A percentile compares a stretch with the other conserved stretches of the same genome.
These are phyloP conservation scores for Cucurbita moschata DNA, from an alignment of 306 rosid genomes.

Conservation along the genomic window DNA sequence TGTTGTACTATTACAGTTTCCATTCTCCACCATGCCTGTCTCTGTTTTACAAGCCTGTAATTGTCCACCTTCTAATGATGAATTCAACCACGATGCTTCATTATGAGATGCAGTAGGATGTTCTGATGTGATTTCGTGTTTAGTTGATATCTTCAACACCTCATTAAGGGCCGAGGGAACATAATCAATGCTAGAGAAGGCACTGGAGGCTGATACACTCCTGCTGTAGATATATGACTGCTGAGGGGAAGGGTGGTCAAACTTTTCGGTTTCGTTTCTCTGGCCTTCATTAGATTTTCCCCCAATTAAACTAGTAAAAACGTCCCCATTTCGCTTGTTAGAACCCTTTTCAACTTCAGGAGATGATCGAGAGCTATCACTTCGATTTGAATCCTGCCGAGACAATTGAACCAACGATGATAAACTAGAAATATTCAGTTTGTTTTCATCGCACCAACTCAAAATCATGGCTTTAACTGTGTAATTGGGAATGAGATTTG, in stretches of 20 bases:
- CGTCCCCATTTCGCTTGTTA: conserved; percentile 35
- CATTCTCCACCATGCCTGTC: conserved; percentile 23
- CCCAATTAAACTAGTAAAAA: conserved; percentile 23
- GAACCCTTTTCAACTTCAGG: conserved; percentile 33
- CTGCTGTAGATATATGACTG: conserved; percentile 53
- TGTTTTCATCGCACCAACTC: conserved; percentile 82
- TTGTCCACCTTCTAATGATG: conserved; percentile 27
- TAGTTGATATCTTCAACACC: conserved; percentile 25
- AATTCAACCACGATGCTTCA: conserved; percentile 23
- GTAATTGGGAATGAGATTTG: conserved; percentile 67
- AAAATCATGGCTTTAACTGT: conserved; percentile 86
- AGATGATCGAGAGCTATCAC: conserved; percentile 35
- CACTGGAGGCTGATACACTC: conserved; percentile 72
- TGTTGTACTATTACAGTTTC: conserved; percentile 19
- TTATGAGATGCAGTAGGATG: conserved; percentile 18
- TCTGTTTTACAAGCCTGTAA: conserved; percentile 21
- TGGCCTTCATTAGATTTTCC: conserved; percentile 26
- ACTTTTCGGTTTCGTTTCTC: conserved; percentile 28
- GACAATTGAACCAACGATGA: conserved; percentile 16
- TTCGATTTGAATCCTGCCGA: conserved; percentile 21
- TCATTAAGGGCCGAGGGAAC: conserved; percentile 35
- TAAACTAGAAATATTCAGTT: conserved; percentile 24
- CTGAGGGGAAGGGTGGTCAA: conserved; percentile 37
- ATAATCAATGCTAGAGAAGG: conserved; percentile 49
- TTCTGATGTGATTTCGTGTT: conserved; percentile 34